Conservation (phyloP, 73 alveolate genomes). For the Tetrahymena borealis region DNA sequence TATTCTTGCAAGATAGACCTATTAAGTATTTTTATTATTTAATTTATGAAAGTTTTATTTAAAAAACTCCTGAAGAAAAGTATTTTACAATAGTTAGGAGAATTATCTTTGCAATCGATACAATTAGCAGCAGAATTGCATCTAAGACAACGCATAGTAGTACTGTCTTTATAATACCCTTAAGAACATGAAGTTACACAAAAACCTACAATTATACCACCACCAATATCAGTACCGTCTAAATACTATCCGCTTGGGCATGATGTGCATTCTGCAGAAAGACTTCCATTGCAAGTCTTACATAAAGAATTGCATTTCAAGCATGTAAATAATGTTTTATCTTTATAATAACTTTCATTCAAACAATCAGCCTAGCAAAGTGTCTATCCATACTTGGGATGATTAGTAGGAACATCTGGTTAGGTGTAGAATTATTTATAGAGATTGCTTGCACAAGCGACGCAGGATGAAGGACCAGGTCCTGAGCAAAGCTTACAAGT, state of each 20-base stretch:
- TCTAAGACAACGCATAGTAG: not conserved
- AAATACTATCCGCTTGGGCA: not conserved
- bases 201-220: too few species aligned
- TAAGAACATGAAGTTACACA: not conserved
- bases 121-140: not conserved
- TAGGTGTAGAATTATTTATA: not conserved
- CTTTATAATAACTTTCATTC: not conserved
- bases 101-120: not conserved
- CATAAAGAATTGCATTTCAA: not conserved
- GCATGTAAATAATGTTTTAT: not conserved
- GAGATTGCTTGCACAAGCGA: not conserved
- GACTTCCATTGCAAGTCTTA: not conserved
- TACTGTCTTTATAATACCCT: not conserved
- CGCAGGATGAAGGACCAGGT: not conserved
- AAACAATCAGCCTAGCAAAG: not conserved
- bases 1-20: not conserved
- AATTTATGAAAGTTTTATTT: too few species aligned
- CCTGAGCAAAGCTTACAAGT: not conserved
- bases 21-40: too few species aligned
- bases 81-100: not conserved
- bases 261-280: not conserved
- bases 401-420: not conserved
- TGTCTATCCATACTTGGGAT: not conserved
- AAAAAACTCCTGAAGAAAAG: too few species aligned
- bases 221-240: too few species aligned